A percentile compares a stretch with the other conserved stretches of the same genome.
Conservation (phyloP, 805 yeast genomes). For the Wickerhamiella alocasiicola region DNA sequence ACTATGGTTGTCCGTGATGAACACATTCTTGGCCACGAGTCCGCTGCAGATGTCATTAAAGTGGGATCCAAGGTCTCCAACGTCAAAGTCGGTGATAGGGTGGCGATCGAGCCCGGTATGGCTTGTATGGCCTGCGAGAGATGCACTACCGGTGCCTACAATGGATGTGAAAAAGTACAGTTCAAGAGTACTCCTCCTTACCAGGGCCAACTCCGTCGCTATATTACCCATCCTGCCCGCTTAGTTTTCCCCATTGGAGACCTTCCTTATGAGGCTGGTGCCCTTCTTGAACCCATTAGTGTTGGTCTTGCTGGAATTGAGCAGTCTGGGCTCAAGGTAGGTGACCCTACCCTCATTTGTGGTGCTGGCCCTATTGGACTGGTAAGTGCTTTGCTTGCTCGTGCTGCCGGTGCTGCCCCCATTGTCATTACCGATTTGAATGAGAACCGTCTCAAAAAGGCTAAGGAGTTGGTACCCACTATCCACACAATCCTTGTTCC, state of each 20-base stretch:
- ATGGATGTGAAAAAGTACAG: conserved; percentile 28
- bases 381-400: conserved; percentile 35
- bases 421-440: conserved; percentile 39
- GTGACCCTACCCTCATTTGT: conserved; percentile 36
- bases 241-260: conserved; percentile 29
- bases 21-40: conserved; percentile 43
- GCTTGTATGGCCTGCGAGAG: conserved; percentile 34
- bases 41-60: conserved; percentile 39
- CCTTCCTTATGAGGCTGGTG: conserved; percentile 42
- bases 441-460: conserved; percentile 35
- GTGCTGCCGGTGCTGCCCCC: conserved; percentile 44
- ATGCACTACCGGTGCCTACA: conserved; percentile 28
- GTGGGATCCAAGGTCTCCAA: conserved; percentile 38
- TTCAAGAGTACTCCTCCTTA: conserved; percentile 31
- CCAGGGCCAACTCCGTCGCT: conserved; percentile 28
- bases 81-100: conserved; percentile 36
- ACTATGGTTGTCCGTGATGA: conserved; percentile 49
- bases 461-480: conserved; percentile 35
- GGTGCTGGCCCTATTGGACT: conserved; percentile 56
- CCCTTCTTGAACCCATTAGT: conserved; percentile 42
- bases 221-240: conserved; percentile 29
- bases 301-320: conserved; percentile 44
- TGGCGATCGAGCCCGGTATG: conserved; percentile 38
- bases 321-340: conserved; percentile 36
- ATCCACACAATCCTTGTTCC: conserved; percentile 35